These are phyloP conservation scores for Mercurialis annua DNA, from an alignment of 345 rosid genomes.

Conservation along the genomic window DNA sequence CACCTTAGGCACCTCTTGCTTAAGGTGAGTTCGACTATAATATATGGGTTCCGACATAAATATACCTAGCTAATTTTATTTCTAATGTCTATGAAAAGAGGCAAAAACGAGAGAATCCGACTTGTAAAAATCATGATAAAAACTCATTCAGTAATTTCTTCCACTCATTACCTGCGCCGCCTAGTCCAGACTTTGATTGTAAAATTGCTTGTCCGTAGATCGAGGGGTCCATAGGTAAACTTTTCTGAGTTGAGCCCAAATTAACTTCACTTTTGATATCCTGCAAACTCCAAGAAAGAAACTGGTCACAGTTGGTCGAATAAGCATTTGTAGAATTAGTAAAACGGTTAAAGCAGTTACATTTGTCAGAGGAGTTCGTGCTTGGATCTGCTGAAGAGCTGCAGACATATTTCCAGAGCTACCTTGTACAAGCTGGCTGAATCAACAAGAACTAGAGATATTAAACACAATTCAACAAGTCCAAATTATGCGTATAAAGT, in stretches of 20 bases:
- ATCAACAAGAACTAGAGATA: conserved; percentile 11
- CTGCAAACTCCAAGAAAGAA: conserved; percentile 35
- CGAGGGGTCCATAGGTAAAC: conserved; percentile 46
- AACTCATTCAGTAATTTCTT: conserved; percentile 6
- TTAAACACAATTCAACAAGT: conserved; percentile 3
- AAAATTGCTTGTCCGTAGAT: conserved; percentile 57
- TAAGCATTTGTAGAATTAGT: not conserved
- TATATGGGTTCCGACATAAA: not conserved
- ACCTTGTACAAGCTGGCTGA: conserved; percentile 61
- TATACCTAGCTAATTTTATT: not conserved
- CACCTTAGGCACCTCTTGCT: too few relatives aligned
- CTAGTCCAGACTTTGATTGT: conserved; percentile 51
- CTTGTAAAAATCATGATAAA: not conserved
- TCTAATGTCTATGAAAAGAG: not conserved
- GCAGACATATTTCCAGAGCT: conserved; percentile 47
- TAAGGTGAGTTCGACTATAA: too few relatives aligned
- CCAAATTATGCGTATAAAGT: conserved; percentile 1
- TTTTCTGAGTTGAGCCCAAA: conserved; percentile 41
- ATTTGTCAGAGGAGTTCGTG: conserved; percentile 31
- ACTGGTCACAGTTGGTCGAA: conserved; percentile 16
- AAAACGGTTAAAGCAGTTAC: conserved; percentile 34
- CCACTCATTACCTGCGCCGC: conserved; percentile 41
- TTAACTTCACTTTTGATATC: conserved; percentile 52
- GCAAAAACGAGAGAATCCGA: not conserved
- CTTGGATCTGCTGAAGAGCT: conserved; percentile 51